These are phyloP conservation scores for Hemileccinum rubropunctum DNA, from an alignment of 768 basidiomycete species.

Conservation along the genomic window DNA sequence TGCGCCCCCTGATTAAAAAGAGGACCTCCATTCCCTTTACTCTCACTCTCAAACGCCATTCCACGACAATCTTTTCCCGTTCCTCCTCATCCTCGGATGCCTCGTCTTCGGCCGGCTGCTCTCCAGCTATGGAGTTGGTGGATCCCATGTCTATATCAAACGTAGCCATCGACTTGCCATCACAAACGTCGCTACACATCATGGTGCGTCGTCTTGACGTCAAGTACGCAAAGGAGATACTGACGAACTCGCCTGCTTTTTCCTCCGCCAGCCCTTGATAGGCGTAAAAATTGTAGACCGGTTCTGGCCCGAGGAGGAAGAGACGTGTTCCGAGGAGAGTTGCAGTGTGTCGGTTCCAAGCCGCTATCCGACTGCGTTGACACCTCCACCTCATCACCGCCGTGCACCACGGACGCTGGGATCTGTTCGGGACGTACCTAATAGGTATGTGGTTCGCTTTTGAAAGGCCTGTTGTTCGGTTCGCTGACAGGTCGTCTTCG, in stretches of 20 bases:
- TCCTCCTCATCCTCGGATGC: slow-evolving; percentile 15
- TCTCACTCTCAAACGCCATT: slow-evolving; percentile 25
- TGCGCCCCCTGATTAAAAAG: slow-evolving; percentile 29
- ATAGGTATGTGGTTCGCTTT: slow-evolving; percentile 13
- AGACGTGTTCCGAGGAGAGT: slow-evolving; percentile 18
- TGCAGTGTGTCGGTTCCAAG: slow-evolving; percentile 3
- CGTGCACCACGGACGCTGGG: slow-evolving; percentile 18
- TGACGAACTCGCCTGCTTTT: slow-evolving; percentile 4
- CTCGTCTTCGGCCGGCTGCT: slow-evolving; percentile 11
- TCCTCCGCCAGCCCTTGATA: slow-evolving; percentile 20
- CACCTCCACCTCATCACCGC: slow-evolving; percentile 31
- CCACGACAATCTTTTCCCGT: slow-evolving; percentile 22
- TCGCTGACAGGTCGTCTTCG: background rate
- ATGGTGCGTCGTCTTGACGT: slow-evolving; percentile 16
- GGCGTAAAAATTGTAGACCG: slow-evolving; percentile 29
- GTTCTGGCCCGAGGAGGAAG: slow-evolving; percentile 33
- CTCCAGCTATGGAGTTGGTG: slow-evolving; percentile 17
- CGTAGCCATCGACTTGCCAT: background rate
- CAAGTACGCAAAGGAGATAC: background rate
- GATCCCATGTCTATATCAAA: slow-evolving; percentile 18
- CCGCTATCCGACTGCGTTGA: slow-evolving; percentile 18
- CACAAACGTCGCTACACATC: slow-evolving; percentile 1
- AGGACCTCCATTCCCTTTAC: slow-evolving; percentile 23
- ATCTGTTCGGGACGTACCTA: slow-evolving; percentile 5
- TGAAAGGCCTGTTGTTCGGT: background rate